phyloP scores from a whole-genome alignment of 371 early-diverging fungal genomes.

The Lichtheimia ornata region DNA sequence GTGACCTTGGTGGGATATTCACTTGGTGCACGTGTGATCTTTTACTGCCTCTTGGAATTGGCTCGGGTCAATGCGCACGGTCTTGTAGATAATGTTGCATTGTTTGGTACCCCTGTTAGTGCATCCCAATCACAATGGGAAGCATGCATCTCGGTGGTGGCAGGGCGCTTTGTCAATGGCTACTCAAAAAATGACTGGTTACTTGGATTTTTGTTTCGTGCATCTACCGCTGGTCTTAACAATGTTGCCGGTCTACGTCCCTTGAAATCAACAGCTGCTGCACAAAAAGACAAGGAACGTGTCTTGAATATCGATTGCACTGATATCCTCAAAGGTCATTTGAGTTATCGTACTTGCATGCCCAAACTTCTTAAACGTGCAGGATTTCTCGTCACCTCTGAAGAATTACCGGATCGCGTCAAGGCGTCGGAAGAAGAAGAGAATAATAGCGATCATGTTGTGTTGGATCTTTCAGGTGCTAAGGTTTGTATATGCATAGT shows the following conservation, averaged over 20 bases:
- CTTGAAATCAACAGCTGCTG: constrained; percentile 62
- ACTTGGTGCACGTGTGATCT: constrained; percentile 91
- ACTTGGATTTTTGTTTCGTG: constrained; percentile 87
- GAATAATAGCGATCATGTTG: constrained; percentile 2
- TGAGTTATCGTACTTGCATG: constrained; percentile 81
- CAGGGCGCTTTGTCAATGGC: constrained; percentile 90
- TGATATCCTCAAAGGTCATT: constrained; percentile 81
- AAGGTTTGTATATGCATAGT: constrained; percentile 4
- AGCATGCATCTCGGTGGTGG: constrained; percentile 75
- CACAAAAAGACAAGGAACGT: constrained; percentile 30
- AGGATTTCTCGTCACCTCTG: constrained; percentile 78
- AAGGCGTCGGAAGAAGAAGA: constrained; percentile 16
- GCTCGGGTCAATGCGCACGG: constrained; percentile 81
- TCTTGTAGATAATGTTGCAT: constrained; percentile 84
- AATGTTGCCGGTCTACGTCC: constrained; percentile 87
- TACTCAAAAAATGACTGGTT: constrained; percentile 90
- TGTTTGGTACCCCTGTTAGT: constrained; percentile 87
- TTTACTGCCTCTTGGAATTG: constrained; percentile 86
- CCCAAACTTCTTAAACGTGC: constrained; percentile 80
- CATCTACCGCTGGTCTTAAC: constrained; percentile 67
- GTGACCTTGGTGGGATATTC: constrained; percentile 92
- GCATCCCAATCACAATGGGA: constrained; percentile 82
- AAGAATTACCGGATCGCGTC: constrained; percentile 36
- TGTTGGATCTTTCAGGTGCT: constrained; percentile 5
- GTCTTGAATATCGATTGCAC: constrained; percentile 86